These are phyloP conservation scores for Puccinia novopanici DNA, from an alignment of 1,284 basidiomycete species.

Conservation along the genomic window DNA sequence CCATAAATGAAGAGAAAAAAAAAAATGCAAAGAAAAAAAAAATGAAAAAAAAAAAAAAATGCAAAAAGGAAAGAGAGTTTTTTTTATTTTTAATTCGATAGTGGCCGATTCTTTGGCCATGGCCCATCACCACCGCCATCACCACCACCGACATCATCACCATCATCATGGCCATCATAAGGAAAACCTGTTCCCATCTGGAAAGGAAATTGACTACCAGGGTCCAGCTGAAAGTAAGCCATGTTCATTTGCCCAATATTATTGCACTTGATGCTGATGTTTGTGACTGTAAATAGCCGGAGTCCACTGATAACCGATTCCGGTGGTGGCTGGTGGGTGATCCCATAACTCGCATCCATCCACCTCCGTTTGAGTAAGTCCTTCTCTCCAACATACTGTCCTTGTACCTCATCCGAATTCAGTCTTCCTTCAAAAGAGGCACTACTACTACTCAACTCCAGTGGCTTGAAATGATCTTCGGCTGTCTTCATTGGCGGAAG, in stretches of 20 bases:
- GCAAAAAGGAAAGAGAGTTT: no score
- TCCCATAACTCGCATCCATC: constrained; percentile 37
- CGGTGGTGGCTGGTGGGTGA: background rate
- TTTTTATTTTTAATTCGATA: no score
- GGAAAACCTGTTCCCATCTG: constrained; percentile 7
- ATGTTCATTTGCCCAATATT: background rate
- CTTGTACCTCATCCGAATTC: constrained; percentile 6
- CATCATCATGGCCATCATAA: constrained; percentile 7
- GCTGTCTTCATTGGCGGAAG: constrained; percentile 47
- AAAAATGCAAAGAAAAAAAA: no score
- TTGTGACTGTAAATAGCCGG: no score
- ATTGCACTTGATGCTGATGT: background rate
- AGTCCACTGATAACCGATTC: constrained; percentile 24
- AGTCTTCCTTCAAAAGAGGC: background rate
- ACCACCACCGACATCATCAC: constrained; percentile 12
- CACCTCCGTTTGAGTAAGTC: constrained; percentile 42
- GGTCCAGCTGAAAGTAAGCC: constrained; percentile 35
- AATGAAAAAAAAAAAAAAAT: no score
- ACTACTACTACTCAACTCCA: constrained; percentile 6
- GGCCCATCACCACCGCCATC: background rate
- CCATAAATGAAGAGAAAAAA: no score
- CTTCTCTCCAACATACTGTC: constrained; percentile 46
- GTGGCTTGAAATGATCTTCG: constrained; percentile 50
- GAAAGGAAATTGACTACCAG: constrained; percentile 20
- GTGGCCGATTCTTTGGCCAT: constrained; percentile 16